These are phyloP conservation scores for Metschnikowia reukaufii DNA, from an alignment of 805 yeast species.

Conservation along the genomic window DNA sequence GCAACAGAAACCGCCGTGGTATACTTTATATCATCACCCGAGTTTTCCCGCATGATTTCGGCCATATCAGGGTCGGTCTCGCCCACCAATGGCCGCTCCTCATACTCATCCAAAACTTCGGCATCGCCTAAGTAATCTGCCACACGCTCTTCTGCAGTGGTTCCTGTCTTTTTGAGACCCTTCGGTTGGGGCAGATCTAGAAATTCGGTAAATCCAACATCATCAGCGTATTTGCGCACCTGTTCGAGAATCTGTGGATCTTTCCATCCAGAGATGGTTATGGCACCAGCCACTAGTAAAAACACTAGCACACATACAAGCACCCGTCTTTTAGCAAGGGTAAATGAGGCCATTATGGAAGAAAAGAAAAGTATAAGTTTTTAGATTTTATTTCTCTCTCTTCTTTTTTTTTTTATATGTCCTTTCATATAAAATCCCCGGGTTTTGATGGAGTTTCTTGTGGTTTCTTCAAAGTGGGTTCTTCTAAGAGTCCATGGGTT, in stretches of 20 bases:
- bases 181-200: constrained; percentile 3
- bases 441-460: no score
- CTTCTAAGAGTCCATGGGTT: no score
- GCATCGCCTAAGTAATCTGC: constrained; percentile 25
- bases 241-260: background rate
- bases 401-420: no score
- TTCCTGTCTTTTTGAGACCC: background rate
- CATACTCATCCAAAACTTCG: constrained; percentile 20
- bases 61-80: constrained; percentile 20
- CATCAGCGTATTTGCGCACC: constrained; percentile 2
- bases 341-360: background rate
- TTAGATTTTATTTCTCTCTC: no score
- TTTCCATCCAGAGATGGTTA: constrained; percentile 1
- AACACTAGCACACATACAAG: constrained; percentile 5
- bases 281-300: background rate
- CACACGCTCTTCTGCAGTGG: constrained; percentile 14
- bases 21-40: constrained; percentile 10
- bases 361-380: no score
- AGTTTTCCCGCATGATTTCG: constrained; percentile 1
- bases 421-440: no score
- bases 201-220: constrained; percentile 1
- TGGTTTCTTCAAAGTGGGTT: no score
- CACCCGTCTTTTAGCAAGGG: constrained; percentile 1
- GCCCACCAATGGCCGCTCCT: constrained; percentile 18
- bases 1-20: background rate